These are phyloP conservation scores for Gloeopeniophorella convolvens DNA, from an alignment of 768 basidiomycete species.

Conservation along the genomic window DNA sequence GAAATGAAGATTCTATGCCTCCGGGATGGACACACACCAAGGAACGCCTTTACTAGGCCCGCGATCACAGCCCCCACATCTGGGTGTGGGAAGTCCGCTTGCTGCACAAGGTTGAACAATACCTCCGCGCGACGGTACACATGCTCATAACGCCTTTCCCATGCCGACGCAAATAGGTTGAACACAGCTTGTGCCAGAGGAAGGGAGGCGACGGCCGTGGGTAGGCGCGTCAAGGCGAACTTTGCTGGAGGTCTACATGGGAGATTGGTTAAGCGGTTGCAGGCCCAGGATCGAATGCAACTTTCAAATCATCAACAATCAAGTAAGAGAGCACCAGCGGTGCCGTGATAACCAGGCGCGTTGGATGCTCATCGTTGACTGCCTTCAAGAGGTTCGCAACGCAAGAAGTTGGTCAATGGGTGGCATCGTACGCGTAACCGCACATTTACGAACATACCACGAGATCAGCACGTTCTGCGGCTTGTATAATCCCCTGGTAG, in stretches of 20 bases:
- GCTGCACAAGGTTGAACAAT: slow-evolving; percentile 36
- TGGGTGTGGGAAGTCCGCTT: slow-evolving; percentile 39
- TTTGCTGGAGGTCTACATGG: slow-evolving; percentile 52
- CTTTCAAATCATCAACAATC: slow-evolving; percentile 57
- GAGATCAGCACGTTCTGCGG: slow-evolving; percentile 49
- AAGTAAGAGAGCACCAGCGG: slow-evolving; percentile 63
- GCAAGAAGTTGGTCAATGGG: neutral
- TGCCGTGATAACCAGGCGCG: slow-evolving; percentile 42
- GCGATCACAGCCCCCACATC: slow-evolving; percentile 41
- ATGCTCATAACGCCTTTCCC: slow-evolving; percentile 47
- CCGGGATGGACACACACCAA: slow-evolving; percentile 33
- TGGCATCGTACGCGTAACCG: too few species aligned
- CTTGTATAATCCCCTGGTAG: slow-evolving; percentile 36
- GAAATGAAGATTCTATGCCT: neutral
- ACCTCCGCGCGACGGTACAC: slow-evolving; percentile 45
- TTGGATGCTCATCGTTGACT: slow-evolving; percentile 20
- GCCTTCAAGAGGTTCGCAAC: slow-evolving; percentile 17
- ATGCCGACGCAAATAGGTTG: slow-evolving; percentile 43
- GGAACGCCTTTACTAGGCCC: slow-evolving; percentile 41
- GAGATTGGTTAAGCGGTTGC: neutral
- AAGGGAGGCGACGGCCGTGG: slow-evolving; percentile 37
- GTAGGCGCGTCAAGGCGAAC: slow-evolving; percentile 50
- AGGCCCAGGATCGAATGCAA: slow-evolving; percentile 1
- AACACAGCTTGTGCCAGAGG: slow-evolving; percentile 43
- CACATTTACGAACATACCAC: slow-evolving; percentile 34